phyloP scores from a whole-genome alignment of 2,329 filamentous ascomycete genomes.

The Rhynchosporium secalis region DNA sequence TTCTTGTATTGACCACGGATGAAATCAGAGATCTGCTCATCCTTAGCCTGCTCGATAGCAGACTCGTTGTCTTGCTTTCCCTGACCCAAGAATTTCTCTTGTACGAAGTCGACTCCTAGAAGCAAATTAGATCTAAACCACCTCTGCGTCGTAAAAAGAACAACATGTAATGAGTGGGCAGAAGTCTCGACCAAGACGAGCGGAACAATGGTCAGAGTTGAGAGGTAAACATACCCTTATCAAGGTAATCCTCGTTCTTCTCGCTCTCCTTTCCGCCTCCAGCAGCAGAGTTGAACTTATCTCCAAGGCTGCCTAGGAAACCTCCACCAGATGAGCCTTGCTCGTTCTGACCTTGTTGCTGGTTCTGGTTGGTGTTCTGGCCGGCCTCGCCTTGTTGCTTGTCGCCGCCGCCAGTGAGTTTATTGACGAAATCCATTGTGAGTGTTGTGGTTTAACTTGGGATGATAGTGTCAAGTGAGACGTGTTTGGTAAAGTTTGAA shows the following conservation, averaged over 20 bases:
- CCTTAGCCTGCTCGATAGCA: conserved; percentile 79
- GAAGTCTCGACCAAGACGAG: not conserved
- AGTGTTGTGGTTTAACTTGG: not conserved
- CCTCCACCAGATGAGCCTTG: conserved; percentile 37
- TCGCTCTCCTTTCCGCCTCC: conserved; percentile 74
- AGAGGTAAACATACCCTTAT: conserved; percentile 63
- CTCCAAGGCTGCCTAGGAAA: conserved; percentile 60
- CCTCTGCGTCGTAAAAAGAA: not conserved
- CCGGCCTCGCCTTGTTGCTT: conserved; percentile 38
- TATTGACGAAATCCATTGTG: conserved; percentile 58
- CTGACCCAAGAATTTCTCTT: conserved; percentile 71
- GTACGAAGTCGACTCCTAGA: conserved; percentile 72
- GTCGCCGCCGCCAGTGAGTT: conserved; percentile 47
- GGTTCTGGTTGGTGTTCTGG: conserved; percentile 6
- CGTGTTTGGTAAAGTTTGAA: not conserved
- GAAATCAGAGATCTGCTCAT: conserved; percentile 74
- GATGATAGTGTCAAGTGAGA: not conserved
- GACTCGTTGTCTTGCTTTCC: conserved; percentile 71
- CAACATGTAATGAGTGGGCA: no score
- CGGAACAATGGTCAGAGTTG: not conserved
- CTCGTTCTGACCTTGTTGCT: conserved; percentile 26
- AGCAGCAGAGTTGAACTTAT: conserved; percentile 70
- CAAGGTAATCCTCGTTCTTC: conserved; percentile 79
- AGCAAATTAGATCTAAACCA: not conserved
- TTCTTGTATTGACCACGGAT: conserved; percentile 71